Conservation (phyloP, 2,329 filamentous ascomycete genomes). For the Podosphaera leucotricha region DNA sequence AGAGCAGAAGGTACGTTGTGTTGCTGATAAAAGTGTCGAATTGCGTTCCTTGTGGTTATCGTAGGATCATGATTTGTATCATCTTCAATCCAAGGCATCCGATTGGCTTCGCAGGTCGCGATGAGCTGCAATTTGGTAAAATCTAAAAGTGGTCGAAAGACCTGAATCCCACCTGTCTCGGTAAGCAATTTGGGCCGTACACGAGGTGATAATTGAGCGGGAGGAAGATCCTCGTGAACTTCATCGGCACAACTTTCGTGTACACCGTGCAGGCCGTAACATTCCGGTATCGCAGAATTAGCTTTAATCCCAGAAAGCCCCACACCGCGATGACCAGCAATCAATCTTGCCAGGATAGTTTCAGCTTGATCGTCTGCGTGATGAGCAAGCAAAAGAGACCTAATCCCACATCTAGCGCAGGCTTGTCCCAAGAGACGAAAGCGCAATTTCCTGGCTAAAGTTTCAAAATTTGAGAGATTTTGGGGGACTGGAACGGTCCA, state of each 20-base stretch:
- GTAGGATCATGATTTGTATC: constrained; percentile 56
- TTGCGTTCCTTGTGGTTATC: constrained; percentile 57
- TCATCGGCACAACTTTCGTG: constrained; percentile 33
- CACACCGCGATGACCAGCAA: constrained; percentile 39
- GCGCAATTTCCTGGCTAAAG: constrained; percentile 45
- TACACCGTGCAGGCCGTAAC: constrained; percentile 47
- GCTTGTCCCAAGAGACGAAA: constrained; percentile 45
- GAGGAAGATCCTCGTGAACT: too few species aligned
- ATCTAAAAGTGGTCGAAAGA: constrained; percentile 44
- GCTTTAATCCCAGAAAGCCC: constrained; percentile 48
- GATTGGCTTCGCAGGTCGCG: constrained; percentile 45
- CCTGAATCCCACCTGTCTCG: constrained; percentile 39
- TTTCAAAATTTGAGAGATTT: constrained; percentile 46
- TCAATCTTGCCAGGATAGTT: constrained; percentile 60
- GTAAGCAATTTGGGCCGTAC: not conserved
- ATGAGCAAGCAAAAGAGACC: constrained; percentile 54
- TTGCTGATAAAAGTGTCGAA: constrained; percentile 39
- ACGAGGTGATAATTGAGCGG: not conserved
- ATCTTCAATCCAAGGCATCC: constrained; percentile 62
- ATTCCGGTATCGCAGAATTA: constrained; percentile 57
- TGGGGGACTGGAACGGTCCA: constrained; percentile 26
- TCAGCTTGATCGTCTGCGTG: constrained; percentile 83
- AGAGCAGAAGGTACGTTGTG: constrained; percentile 46
- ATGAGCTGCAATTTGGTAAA: constrained; percentile 54
- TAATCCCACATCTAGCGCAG: constrained; percentile 28